Conservation (phyloP, 2,329 filamentous ascomycete species). For the Aspergillus hortae region DNA sequence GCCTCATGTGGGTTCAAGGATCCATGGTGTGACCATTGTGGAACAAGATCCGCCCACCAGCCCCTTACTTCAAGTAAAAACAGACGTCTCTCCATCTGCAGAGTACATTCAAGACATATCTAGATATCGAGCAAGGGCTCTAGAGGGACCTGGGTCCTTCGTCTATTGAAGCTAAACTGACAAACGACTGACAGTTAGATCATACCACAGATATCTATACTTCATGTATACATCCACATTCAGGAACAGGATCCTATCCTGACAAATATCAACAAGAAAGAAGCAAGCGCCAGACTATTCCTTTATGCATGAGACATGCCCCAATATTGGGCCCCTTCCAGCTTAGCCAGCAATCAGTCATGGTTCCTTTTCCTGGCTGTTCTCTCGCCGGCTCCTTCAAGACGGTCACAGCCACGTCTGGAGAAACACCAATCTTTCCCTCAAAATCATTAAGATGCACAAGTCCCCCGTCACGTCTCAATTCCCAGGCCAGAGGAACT, state of each 20-base stretch:
- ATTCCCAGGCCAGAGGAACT: background rate
- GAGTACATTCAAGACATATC: background rate
- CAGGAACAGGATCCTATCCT: background rate
- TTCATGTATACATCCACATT: too few species aligned
- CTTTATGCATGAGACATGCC: background rate
- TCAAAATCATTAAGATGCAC: background rate
- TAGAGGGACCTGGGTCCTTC: background rate
- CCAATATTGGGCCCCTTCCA: background rate
- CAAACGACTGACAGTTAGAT: conserved; percentile 3
- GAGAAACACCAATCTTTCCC: background rate
- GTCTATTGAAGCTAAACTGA: background rate
- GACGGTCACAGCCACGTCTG: background rate
- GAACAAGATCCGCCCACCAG: background rate
- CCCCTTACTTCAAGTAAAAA: background rate
- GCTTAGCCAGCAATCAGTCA: background rate
- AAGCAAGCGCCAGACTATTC: background rate
- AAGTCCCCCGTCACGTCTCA: background rate
- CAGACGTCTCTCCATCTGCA: background rate
- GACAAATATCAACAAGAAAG: background rate
- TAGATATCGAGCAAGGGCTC: background rate
- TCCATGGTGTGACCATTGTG: background rate
- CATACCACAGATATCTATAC: too few species aligned
- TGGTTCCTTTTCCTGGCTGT: background rate
- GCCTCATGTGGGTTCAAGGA: background rate
- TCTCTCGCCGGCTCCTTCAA: background rate